phyloP scores from a whole-genome alignment of 345 rosid species.

The Citrus medica region DNA sequence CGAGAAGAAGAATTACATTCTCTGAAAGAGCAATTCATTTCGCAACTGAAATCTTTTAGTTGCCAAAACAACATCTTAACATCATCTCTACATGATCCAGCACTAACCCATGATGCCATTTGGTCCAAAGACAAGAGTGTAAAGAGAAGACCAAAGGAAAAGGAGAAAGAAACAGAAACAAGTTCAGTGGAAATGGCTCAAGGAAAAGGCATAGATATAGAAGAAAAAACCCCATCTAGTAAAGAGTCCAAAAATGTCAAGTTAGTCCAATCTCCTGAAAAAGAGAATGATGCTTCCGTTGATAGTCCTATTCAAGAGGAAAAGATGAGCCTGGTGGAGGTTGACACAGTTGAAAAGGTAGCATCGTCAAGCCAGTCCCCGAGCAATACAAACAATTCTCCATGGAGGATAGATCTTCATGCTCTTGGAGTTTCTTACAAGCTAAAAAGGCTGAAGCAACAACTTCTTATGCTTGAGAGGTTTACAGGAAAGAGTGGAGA shows the following conservation, averaged over 20 bases:
- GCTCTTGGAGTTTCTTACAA: slow-evolving; percentile 95
- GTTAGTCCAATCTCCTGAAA: slow-evolving; percentile 54
- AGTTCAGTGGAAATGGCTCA: slow-evolving; percentile 16
- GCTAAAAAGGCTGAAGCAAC: slow-evolving; percentile 91
- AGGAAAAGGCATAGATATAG: slow-evolving; percentile 27
- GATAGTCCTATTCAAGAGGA: slow-evolving; percentile 26
- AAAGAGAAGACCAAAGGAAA: slow-evolving; percentile 32
- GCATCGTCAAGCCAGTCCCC: slow-evolving; percentile 27
- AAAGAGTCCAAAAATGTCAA: slow-evolving; percentile 12
- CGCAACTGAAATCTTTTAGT: slow-evolving; percentile 27
- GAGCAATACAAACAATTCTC: slow-evolving; percentile 33
- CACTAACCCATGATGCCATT: slow-evolving; percentile 21
- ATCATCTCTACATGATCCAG: slow-evolving; percentile 29
- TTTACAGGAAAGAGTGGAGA: slow-evolving; percentile 55
- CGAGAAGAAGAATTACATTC: slow-evolving; percentile 51
- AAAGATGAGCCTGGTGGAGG: slow-evolving; percentile 22
- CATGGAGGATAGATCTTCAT: slow-evolving; percentile 85
- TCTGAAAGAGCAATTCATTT: slow-evolving; percentile 39
- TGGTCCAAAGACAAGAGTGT: slow-evolving; percentile 37
- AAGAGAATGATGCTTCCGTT: slow-evolving; percentile 28
- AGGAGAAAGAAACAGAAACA: slow-evolving; percentile 32
- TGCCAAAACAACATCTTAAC: slow-evolving; percentile 29
- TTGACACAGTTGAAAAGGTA: slow-evolving; percentile 18
- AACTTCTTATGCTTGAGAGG: slow-evolving; percentile 81
- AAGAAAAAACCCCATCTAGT: slow-evolving; percentile 19